Conservation (phyloP, 1,139 yeast genomes). For the Nakaseomyces kungkrabaensis region DNA sequence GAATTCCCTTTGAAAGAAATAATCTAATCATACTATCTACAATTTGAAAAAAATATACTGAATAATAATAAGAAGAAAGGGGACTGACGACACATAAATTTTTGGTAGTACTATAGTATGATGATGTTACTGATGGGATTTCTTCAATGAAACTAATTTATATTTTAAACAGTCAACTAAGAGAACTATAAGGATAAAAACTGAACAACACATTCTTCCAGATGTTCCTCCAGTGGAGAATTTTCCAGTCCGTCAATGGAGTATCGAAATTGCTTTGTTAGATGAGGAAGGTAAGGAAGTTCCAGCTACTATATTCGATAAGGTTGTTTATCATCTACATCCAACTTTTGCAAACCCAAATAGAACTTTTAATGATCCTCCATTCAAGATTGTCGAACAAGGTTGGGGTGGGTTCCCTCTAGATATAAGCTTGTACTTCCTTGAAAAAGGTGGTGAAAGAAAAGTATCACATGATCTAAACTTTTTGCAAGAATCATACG, state of each 20-base stretch:
- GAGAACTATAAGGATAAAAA: slow-evolving; percentile 82
- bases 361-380: slow-evolving; percentile 69
- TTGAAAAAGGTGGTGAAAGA: slow-evolving; percentile 83
- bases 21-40: too few relatives aligned
- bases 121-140: too few relatives aligned
- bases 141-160: background rate
- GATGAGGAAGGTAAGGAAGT: slow-evolving; percentile 74
- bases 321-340: slow-evolving; percentile 85
- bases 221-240: slow-evolving; percentile 85
- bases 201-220: slow-evolving; percentile 72
- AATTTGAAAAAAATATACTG: too few relatives aligned
- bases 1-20: too few relatives aligned
- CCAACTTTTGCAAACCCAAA: slow-evolving; percentile 91
- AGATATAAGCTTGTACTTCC: slow-evolving; percentile 64
- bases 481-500: slow-evolving; percentile 67
- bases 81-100: too few relatives aligned
- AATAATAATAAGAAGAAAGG: too few relatives aligned
- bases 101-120: too few relatives aligned
- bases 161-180: slow-evolving; percentile 41
- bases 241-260: slow-evolving; percentile 95
- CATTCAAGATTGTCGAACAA: slow-evolving; percentile 84
- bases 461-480: slow-evolving; percentile 83
- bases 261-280: slow-evolving; percentile 62
- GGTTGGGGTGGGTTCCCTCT: slow-evolving; percentile 99
- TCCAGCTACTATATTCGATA: slow-evolving; percentile 84